phyloP scores from a whole-genome alignment of 2,329 filamentous ascomycete genomes.

The Dothiorella sarmentorum region DNA sequence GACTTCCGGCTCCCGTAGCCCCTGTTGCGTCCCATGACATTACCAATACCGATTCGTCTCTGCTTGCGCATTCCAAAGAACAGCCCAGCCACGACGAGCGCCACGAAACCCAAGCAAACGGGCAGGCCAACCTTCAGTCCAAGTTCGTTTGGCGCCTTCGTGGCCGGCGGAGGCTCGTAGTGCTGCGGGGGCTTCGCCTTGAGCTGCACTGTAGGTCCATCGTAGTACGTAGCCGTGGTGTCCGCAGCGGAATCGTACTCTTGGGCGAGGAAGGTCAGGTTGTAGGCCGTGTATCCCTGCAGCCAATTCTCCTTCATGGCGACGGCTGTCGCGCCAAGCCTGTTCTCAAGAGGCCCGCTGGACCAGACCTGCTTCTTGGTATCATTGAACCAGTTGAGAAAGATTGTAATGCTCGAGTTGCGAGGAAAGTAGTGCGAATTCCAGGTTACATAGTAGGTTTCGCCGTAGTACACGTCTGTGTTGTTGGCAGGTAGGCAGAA shows the following conservation, averaged over 20 bases:
- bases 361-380: conserved; percentile 35
- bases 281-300: conserved; percentile 36
- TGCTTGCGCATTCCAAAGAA: conserved; percentile 42
- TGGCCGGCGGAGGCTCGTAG: conserved; percentile 28
- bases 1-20: conserved; percentile 40
- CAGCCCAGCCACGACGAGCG: conserved; percentile 36
- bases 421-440: conserved; percentile 25
- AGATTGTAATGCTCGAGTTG: conserved; percentile 28
- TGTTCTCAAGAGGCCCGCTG: conserved; percentile 35
- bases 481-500: conserved; percentile 38
- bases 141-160: conserved; percentile 21
- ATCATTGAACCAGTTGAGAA: conserved; percentile 36
- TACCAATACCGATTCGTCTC: conserved; percentile 36
- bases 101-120: conserved; percentile 36
- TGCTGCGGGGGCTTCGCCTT: conserved; percentile 34
- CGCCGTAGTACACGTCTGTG: conserved; percentile 34
- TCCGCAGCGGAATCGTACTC: conserved; percentile 25
- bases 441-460: conserved; percentile 34
- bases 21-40: conserved; percentile 33
- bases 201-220: conserved; percentile 38
- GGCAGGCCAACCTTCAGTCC: conserved; percentile 34
- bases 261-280: conserved; percentile 38
- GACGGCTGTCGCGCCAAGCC: conserved; percentile 38
- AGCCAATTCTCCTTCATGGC: conserved; percentile 41
- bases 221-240: conserved; percentile 26